phyloP scores from a whole-genome alignment of 768 basidiomycete species.

The Auricularia heimuer region DNA sequence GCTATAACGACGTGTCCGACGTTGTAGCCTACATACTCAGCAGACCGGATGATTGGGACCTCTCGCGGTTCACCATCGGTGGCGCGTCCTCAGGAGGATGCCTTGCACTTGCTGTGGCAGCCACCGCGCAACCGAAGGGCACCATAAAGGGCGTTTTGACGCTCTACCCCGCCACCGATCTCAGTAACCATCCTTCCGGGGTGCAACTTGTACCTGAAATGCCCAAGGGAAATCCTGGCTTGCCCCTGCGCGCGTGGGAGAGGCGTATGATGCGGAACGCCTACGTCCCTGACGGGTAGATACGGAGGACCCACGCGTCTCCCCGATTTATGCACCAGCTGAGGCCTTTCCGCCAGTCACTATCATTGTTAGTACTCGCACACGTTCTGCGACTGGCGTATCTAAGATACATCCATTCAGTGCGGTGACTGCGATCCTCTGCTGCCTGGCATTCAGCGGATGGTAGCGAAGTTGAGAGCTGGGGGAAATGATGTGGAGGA shows the following conservation, averaged over 20 bases:
- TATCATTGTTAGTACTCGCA: neutral
- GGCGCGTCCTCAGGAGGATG: slow-evolving; percentile 1
- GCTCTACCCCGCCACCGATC: slow-evolving; percentile 1
- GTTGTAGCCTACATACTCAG: neutral
- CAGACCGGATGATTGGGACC: neutral
- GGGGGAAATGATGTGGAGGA: slow-evolving; percentile 1
- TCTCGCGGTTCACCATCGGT: neutral
- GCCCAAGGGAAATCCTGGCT: neutral
- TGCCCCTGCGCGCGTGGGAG: neutral
- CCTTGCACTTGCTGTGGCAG: neutral
- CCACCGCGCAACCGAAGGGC: neutral
- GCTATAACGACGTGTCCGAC: slow-evolving; percentile 1
- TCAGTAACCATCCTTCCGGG: neutral
- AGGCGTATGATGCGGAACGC: neutral
- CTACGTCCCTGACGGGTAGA: neutral
- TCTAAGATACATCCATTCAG: neutral
- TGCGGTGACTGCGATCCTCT: slow-evolving; percentile 3
- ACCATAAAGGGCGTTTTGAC: slow-evolving; percentile 1
- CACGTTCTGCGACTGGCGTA: too few relatives aligned
- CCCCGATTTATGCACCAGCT: neutral
- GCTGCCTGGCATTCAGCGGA: neutral
- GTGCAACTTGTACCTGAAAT: neutral
- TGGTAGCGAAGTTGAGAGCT: neutral
- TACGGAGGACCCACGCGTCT: slow-evolving; percentile 4
- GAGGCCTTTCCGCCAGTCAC: slow-evolving; percentile 1